Conservation (phyloP, 139 green algal species). For the Chlorella sorokiniana region DNA sequence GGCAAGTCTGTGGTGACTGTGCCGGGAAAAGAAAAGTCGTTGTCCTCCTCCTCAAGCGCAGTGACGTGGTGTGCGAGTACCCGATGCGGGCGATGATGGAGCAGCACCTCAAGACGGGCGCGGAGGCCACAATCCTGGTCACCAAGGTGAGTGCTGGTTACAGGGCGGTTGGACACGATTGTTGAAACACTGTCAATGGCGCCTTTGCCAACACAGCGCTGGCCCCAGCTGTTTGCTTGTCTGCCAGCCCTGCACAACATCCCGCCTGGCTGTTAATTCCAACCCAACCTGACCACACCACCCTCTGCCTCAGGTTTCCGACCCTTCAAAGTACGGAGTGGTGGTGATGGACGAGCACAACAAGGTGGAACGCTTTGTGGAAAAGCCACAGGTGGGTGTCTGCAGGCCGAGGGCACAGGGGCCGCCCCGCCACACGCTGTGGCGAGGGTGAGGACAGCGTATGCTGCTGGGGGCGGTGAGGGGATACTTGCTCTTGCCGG, state of each 20-base stretch:
- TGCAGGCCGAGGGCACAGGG: background rate
- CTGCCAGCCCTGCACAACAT: background rate
- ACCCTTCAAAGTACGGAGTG: constrained; percentile 97
- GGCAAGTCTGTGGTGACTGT: background rate
- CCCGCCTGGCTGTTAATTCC: background rate
- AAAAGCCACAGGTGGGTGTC: constrained; percentile 81
- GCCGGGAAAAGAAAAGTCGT: background rate
- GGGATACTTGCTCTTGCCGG: no score
- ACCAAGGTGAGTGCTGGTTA: constrained; percentile 93
- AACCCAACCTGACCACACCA: background rate
- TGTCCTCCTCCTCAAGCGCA: constrained; percentile 34
- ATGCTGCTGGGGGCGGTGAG: no score
- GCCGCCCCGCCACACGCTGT: no score
- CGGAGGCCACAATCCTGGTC: constrained; percentile 95
- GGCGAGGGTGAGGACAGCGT: no score
- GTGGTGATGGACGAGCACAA: constrained; percentile 88
- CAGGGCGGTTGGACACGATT: no score
- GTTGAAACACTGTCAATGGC: no score
- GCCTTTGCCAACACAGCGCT: no score
- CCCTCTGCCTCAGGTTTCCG: constrained; percentile 69
- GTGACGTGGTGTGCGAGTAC: constrained; percentile 97
- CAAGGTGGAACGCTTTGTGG: constrained; percentile 93
- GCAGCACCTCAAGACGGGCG: constrained; percentile 74
- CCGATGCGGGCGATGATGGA: constrained; percentile 88
- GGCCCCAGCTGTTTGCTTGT: no score